phyloP scores from a whole-genome alignment of 306 rosid species.

The barrel medic (Medicago truncatula) region MtrunA17r5.0-ANR NC_053045.1:7697001-7697500 shows the following conservation, averaged over 20 bases:
- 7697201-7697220: slow-evolving; percentile 86
- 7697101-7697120: slow-evolving; percentile 4
- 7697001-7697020: slow-evolving; percentile 78
- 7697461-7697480: slow-evolving; percentile 91
- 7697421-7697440: slow-evolving; percentile 95
- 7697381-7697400: slow-evolving; percentile 96
- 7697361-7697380: slow-evolving; percentile 82
- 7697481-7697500: slow-evolving; percentile 74
- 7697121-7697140: slow-evolving; percentile 46
- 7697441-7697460: slow-evolving; percentile 81
- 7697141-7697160: slow-evolving; percentile 79
- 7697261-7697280: slow-evolving; percentile 46
- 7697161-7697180: slow-evolving; percentile 67
- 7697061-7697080: slow-evolving; percentile 42
- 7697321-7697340: slow-evolving; percentile 49
- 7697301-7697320: slow-evolving; percentile 34
- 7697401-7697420: slow-evolving; percentile 99
- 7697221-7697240: slow-evolving; percentile 95
- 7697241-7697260: slow-evolving; percentile 89
- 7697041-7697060: slow-evolving; percentile 82
- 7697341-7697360: slow-evolving; percentile 93
- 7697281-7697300: slow-evolving; percentile 42
- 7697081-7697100: slow-evolving; percentile 27
- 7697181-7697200: slow-evolving; percentile 74
- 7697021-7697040: slow-evolving; percentile 99